Evolutionary conservation across 2,329 filamentous ascomycete genomes (phyloP), one percentile per base, ranked within the genome.

Genomic region (Paecilomyces variotii): DNA sequence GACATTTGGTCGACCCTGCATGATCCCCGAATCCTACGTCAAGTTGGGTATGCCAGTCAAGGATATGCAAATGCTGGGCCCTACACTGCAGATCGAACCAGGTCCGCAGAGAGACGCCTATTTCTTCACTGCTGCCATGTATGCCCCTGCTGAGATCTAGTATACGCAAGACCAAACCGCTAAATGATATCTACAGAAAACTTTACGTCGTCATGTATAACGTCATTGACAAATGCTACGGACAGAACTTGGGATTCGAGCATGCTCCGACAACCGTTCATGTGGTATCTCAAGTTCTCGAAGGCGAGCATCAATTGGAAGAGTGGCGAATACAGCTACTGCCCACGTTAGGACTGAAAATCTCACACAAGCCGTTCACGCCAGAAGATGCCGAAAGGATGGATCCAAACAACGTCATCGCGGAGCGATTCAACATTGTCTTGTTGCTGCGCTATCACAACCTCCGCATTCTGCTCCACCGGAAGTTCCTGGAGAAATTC

Each of bases 1-100:
- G 76, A 82, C 79, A 0, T 80, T 82, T 60, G 80, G 80, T 1
- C 70, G 80, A 0, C 80, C 80, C 0, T 68, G 73, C 0, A 68
- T 74, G 0, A 81, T 82, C 19, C 76, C 78, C 0, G 73, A 80
- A 2, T 71, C 70, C 35, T 78, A 79, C 45, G 67, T 81, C 45
- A 71, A 70, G 55, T 62, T 78, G 1, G 68, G 74, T 19, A 60
- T 78, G 7, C 75, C 76, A n/a, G 24, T 25, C 55, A 35, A 2
- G 53, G 58, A 32, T 56, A 58, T 57, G 27, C 56, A 52, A 26
- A 53, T 60, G 11, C 54, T 57, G 26, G 39, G 54, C 10, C 27
- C 45, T 27, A 56, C 32, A 27, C 12, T 53, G 53, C 52, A 56
- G 35, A 32, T 24, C 12, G 57, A 60, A n/a, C 61, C 55, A n/a